These are phyloP conservation scores for Kondoa malvinella DNA, from an alignment of 768 basidiomycete genomes.

Conservation along the genomic window DNA sequence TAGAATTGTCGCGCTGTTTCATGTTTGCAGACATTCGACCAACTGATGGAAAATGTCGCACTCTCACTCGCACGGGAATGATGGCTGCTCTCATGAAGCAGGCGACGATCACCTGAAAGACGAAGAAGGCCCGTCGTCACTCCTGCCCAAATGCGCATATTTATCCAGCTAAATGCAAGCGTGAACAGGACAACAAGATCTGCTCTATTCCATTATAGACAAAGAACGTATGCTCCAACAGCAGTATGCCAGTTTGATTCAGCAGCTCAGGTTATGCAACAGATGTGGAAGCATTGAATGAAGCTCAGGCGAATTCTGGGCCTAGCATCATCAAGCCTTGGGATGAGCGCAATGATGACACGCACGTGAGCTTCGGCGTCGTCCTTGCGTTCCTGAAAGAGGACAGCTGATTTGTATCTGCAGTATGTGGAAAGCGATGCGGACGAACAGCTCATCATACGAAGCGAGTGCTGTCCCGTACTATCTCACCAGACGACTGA, in stretches of 20 bases:
- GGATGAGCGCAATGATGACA: conserved; percentile 2
- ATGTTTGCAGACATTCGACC: not conserved
- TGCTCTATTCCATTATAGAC: not conserved
- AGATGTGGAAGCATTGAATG: conserved; percentile 6
- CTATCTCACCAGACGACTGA: not conserved
- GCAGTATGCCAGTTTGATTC: not conserved
- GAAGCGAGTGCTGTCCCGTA: not conserved
- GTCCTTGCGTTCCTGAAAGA: not conserved
- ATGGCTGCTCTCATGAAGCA: not conserved
- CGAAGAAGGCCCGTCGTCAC: not conserved
- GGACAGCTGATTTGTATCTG: not conserved
- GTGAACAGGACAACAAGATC: not conserved
- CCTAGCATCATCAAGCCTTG: conserved; percentile 6
- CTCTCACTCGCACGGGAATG: not conserved
- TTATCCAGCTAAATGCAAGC: not conserved
- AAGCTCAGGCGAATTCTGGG: not conserved
- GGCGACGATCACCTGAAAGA: not conserved
- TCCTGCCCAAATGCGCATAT: not conserved
- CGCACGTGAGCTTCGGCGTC: not conserved
- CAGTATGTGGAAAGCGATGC: conserved; percentile 9
- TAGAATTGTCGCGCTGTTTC: no score
- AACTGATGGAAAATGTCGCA: not conserved
- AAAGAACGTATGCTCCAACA: not conserved
- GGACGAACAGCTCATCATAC: conserved; percentile 10
- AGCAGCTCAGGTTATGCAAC: not conserved